Conservation (phyloP, 257 asterid genomes). For the Ilex aquifolium region DNA sequence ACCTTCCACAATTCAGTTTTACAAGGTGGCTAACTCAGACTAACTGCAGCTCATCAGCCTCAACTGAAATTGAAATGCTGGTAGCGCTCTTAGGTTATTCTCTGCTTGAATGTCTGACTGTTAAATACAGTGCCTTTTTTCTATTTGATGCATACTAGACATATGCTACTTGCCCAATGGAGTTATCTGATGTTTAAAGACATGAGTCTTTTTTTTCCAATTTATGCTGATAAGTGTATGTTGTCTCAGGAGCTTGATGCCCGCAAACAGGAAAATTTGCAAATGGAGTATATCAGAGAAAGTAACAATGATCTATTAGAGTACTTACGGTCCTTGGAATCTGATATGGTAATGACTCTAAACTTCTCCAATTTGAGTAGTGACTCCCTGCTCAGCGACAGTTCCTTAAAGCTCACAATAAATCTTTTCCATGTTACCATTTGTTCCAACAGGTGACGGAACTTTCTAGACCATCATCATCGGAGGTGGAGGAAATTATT, state of each 20-base stretch:
- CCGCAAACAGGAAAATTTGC: slow-evolving; percentile 51
- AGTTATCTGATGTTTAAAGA: too few species aligned
- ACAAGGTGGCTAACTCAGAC: too few species aligned
- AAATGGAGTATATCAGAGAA: slow-evolving; percentile 48
- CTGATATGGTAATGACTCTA: slow-evolving; percentile 63
- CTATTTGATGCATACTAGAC: too few species aligned
- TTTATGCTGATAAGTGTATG: slow-evolving; percentile 13
- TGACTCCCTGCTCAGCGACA: background rate
- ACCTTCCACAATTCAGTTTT: too few species aligned
- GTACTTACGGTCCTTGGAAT: slow-evolving; percentile 80
- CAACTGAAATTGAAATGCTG: too few species aligned
- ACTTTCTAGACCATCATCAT: slow-evolving; percentile 80
- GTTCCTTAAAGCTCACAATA: background rate
- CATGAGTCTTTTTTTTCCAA: background rate
- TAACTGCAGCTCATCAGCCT: too few species aligned
- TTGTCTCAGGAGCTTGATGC: slow-evolving; percentile 58
- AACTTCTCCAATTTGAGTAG: background rate
- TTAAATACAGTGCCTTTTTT: too few species aligned
- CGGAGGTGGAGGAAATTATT: slow-evolving; percentile 87
- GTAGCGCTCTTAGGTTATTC: too few species aligned
- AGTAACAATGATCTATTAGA: slow-evolving; percentile 76
- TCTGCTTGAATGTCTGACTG: too few species aligned
- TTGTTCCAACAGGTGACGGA: slow-evolving; percentile 58
- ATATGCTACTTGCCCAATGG: background rate
- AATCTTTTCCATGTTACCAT: slow-evolving; percentile 1